Percentiles rank a stretch among this genome's conserved stretches.
These are phyloP conservation scores for Lachnellula hyalina DNA, from an alignment of 2,329 filamentous ascomycete species.

Conservation along the genomic window DNA sequence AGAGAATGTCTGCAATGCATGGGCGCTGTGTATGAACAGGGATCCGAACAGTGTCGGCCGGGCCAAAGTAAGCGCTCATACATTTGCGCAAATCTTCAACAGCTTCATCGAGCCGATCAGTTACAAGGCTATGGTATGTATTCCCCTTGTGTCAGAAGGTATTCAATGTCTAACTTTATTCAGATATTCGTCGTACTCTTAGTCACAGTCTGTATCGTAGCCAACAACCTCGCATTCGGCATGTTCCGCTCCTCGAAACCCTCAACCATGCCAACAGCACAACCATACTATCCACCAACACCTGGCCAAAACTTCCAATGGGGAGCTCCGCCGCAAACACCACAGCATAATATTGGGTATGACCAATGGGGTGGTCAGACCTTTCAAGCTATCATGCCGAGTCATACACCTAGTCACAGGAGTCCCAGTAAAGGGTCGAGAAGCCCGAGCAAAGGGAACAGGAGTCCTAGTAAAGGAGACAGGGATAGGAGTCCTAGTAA, in stretches of 20 bases:
- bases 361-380: slow-evolving; percentile 18
- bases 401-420: slow-evolving; percentile 21
- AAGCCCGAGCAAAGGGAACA: slow-evolving; percentile 23
- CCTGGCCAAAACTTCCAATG: slow-evolving; percentile 22
- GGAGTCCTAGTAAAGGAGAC: slow-evolving; percentile 25
- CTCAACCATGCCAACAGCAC: slow-evolving; percentile 30
- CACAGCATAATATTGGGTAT: slow-evolving; percentile 18
- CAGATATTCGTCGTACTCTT: slow-evolving; percentile 49
- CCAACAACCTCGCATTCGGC: slow-evolving; percentile 46
- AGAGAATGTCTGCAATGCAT: slow-evolving; percentile 66
- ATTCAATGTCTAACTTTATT: neutral
- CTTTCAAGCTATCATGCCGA: slow-evolving; percentile 27
- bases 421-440: slow-evolving; percentile 27
- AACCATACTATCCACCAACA: slow-evolving; percentile 20
- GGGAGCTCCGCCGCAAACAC: slow-evolving; percentile 27
- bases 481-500: slow-evolving; percentile 11
- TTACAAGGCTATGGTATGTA: slow-evolving; percentile 68
- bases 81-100: slow-evolving; percentile 89
- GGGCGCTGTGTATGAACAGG: slow-evolving; percentile 82
- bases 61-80: slow-evolving; percentile 76
- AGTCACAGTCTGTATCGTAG: slow-evolving; percentile 43
- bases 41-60: slow-evolving; percentile 74
- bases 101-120: slow-evolving; percentile 87
- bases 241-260: slow-evolving; percentile 25
- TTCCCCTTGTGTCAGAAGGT: neutral